These are phyloP conservation scores for Diplogelasinospora grovesii DNA, from an alignment of 495 filamentous ascomycete species.

Conservation along the genomic window DNA sequence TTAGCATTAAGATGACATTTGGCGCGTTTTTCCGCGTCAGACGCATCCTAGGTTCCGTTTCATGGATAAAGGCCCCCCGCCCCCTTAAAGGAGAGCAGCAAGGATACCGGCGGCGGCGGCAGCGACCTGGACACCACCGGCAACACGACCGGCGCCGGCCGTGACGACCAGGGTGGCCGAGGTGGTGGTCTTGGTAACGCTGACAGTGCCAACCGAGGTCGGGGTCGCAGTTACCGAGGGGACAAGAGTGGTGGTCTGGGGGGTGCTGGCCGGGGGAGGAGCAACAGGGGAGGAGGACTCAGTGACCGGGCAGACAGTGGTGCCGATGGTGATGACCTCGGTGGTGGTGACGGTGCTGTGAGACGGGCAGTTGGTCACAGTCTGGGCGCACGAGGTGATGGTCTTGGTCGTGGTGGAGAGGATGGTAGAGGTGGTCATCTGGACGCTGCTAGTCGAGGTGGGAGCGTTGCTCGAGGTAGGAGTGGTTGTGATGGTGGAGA, in stretches of 20 bases:
- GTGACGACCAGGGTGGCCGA: slow-evolving; percentile 9
- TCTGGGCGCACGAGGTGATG: slow-evolving; percentile 49
- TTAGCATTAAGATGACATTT: too few relatives aligned
- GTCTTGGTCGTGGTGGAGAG: slow-evolving; percentile 52
- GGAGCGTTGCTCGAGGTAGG: slow-evolving; percentile 1
- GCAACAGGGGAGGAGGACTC: slow-evolving; percentile 8
- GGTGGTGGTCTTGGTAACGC: slow-evolving; percentile 6
- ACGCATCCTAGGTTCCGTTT: too few relatives aligned
- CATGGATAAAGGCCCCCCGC: too few relatives aligned
- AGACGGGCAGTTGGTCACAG: slow-evolving; percentile 52
- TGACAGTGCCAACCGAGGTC: slow-evolving; percentile 5
- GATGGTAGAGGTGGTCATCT: slow-evolving; percentile 49
- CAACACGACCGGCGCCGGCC: slow-evolving; percentile 18
- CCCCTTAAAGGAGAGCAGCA: slow-evolving; percentile 16
- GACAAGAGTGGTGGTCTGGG: slow-evolving; percentile 2
- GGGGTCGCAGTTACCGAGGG: not conserved
- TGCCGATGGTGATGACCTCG: slow-evolving; percentile 48
- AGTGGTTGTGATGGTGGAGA: slow-evolving; percentile 1
- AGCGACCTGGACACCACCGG: slow-evolving; percentile 8
- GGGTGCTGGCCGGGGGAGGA: not conserved
- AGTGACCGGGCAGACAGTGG: slow-evolving; percentile 52
- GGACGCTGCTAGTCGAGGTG: slow-evolving; percentile 19
- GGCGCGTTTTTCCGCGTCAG: too few relatives aligned
- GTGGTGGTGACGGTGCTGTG: slow-evolving; percentile 44
- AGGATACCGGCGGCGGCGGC: slow-evolving; percentile 16